phyloP scores from a whole-genome alignment of 1,284 basidiomycete genomes.

The Stereum hirsutum region DNA sequence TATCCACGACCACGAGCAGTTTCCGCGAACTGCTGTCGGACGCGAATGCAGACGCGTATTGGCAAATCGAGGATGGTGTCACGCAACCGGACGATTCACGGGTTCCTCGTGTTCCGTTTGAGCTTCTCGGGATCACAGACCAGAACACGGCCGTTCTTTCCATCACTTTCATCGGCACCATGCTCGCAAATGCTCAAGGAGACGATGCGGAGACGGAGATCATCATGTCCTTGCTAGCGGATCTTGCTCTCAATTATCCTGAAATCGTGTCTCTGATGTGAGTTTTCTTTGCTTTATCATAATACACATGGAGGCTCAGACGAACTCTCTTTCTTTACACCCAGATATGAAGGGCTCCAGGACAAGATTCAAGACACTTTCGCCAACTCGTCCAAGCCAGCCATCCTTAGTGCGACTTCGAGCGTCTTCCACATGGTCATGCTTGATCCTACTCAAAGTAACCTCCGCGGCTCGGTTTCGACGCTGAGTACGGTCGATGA shows the following conservation, averaged over 20 bases:
- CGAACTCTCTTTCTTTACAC: slow-evolving; percentile 10
- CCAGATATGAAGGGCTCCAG: slow-evolving; percentile 76
- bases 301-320: slow-evolving; percentile 1
- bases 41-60: slow-evolving; percentile 45
- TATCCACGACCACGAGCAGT: slow-evolving; percentile 44
- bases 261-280: slow-evolving; percentile 71
- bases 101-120: slow-evolving; percentile 44
- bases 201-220: slow-evolving; percentile 80
- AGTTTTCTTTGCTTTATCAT: slow-evolving; percentile 21
- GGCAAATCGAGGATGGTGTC: slow-evolving; percentile 26
- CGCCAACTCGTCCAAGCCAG: slow-evolving; percentile 62
- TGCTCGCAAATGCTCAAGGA: slow-evolving; percentile 71
- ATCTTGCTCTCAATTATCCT: slow-evolving; percentile 64
- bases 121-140: slow-evolving; percentile 60
- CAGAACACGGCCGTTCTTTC: slow-evolving; percentile 61
- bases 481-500: slow-evolving; percentile 61
- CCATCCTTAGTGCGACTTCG: slow-evolving; percentile 64
- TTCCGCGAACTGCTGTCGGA: slow-evolving; percentile 57
- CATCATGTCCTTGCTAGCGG: slow-evolving; percentile 68
- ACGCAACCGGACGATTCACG: slow-evolving; percentile 39
- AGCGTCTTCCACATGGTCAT: slow-evolving; percentile 65
- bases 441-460: slow-evolving; percentile 38
- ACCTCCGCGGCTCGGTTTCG: slow-evolving; percentile 46
- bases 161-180: slow-evolving; percentile 69
- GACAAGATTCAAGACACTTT: slow-evolving; percentile 75